Evolutionary conservation across 257 asterid species (phyloP).

Genomic region (Ilex asprella): DNA sequence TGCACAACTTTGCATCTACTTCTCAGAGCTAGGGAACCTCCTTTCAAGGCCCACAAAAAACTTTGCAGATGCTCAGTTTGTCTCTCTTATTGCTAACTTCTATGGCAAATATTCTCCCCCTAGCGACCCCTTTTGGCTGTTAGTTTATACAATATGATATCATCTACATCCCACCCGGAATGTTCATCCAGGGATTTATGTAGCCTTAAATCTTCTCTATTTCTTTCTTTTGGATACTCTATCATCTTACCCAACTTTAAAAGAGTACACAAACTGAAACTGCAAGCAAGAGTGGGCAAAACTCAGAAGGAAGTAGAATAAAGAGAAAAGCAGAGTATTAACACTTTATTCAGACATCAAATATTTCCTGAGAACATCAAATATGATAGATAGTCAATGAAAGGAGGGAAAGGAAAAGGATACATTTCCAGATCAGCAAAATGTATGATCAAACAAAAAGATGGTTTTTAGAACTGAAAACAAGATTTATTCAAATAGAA

Average conservation of each 20-base stretch:
- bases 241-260: neutral
- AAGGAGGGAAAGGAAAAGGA: neutral
- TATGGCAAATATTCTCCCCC: slow-evolving; percentile 29
- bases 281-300: slow-evolving; percentile 16
- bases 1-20: slow-evolving; percentile 5
- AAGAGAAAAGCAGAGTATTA: neutral
- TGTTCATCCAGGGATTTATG: slow-evolving; percentile 9
- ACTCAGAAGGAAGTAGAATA: slow-evolving; percentile 1
- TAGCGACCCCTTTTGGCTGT: slow-evolving; percentile 22
- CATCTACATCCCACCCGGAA: neutral
- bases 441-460: too few relatives aligned
- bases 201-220: slow-evolving; percentile 7
- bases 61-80: slow-evolving; percentile 18
- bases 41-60: slow-evolving; percentile 11
- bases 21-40: slow-evolving; percentile 1
- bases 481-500: too few relatives aligned
- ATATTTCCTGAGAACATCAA: neutral
- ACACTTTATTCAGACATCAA: slow-evolving; percentile 1
- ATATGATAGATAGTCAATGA: neutral
- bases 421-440: neutral
- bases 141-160: neutral
- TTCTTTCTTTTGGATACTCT: slow-evolving; percentile 12
- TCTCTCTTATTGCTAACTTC: slow-evolving; percentile 32
- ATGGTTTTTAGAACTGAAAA: too few relatives aligned
- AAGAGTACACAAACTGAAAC: slow-evolving; percentile 12